phyloP scores from a whole-genome alignment of 164 flowering plant genomes.

The Brasenia schreberi region DNA sequence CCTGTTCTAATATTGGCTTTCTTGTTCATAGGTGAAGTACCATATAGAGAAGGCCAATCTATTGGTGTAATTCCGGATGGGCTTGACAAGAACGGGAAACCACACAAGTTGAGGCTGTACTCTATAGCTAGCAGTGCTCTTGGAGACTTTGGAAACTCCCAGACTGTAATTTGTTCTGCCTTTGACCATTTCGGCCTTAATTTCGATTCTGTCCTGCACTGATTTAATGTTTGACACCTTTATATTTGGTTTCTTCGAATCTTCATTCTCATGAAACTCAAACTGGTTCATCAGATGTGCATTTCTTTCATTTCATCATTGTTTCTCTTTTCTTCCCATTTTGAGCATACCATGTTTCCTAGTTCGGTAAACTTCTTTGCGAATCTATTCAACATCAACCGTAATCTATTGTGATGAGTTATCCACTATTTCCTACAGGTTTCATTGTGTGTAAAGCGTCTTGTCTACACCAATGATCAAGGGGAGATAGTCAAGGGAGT shows the following conservation, averaged over 20 bases:
- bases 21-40: conserved; percentile 59
- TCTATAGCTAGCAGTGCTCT: conserved; percentile 99
- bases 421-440: conserved; percentile 29
- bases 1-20: neutral
- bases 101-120: conserved; percentile 89
- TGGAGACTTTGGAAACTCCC: conserved; percentile 98
- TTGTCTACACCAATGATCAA: conserved; percentile 81
- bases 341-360: too few relatives aligned
- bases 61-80: conserved; percentile 93
- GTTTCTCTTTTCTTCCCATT: too few relatives aligned
- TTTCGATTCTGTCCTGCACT: too few relatives aligned
- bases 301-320: too few relatives aligned
- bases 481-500: conserved; percentile 96
- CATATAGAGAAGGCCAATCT: conserved; percentile 97
- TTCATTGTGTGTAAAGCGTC: conserved; percentile 86
- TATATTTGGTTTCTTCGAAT: too few relatives aligned
- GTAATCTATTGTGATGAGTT: too few relatives aligned
- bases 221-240: too few relatives aligned
- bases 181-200: neutral
- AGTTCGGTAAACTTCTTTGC: too few relatives aligned
- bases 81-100: conserved; percentile 83
- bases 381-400: too few relatives aligned
- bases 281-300: too few relatives aligned
- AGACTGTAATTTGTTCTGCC: conserved; percentile 45
- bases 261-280: too few relatives aligned